Conservation (phyloP, 306 rosid genomes). For the Acmispon strigosus region DNA sequence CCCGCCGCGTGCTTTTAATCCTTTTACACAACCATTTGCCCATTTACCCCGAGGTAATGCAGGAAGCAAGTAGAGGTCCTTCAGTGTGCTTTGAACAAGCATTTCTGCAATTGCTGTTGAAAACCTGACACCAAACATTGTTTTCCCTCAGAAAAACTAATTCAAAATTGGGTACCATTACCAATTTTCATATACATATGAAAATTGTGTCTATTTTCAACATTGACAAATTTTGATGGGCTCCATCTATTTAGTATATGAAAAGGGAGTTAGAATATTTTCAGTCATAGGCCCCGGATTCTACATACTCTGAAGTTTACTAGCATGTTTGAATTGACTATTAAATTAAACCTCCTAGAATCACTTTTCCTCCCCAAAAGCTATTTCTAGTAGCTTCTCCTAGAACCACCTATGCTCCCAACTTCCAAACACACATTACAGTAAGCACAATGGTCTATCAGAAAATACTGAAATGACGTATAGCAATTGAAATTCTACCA, state of each 20-base stretch:
- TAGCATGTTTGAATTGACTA: too few relatives aligned
- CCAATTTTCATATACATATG: neutral
- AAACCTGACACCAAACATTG: conserved; percentile 38
- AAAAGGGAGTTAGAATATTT: too few relatives aligned
- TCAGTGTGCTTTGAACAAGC: conserved; percentile 76
- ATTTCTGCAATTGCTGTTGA: conserved; percentile 68
- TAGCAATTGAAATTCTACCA: neutral
- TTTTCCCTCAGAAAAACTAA: neutral
- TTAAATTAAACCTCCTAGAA: too few relatives aligned
- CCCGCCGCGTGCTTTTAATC: conserved; percentile 73
- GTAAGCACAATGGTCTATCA: too few relatives aligned
- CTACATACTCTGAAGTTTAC: neutral
- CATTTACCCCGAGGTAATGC: conserved; percentile 78
- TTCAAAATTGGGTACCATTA: neutral
- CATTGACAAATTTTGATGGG: neutral
- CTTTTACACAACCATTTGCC: conserved; percentile 77
- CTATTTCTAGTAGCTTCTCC: too few relatives aligned
- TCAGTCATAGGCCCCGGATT: neutral
- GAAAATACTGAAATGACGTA: too few relatives aligned
- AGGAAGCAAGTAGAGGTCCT: conserved; percentile 68
- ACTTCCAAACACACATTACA: too few relatives aligned
- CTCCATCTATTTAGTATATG: neutral
- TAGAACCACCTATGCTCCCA: too few relatives aligned
- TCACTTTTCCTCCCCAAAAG: too few relatives aligned
- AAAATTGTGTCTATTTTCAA: neutral